Conservation (phyloP, 768 basidiomycete genomes). For the Bullera alba region DNA sequence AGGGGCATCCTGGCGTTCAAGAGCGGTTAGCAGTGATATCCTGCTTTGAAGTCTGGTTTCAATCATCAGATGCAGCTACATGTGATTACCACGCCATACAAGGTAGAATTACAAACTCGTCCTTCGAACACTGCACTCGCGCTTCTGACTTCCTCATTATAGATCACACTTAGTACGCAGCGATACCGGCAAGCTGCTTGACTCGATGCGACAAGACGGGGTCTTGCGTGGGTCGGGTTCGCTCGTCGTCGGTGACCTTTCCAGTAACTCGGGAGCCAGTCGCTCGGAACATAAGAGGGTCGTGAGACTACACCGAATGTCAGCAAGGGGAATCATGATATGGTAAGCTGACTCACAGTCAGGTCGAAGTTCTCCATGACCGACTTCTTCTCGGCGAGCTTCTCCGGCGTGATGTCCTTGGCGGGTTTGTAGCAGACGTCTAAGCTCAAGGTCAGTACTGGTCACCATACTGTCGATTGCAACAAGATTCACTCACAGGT, state of each 20-base stretch:
- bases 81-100: not conserved
- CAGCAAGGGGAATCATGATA: not conserved
- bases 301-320: conserved; percentile 21
- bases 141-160: too few species aligned
- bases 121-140: too few species aligned
- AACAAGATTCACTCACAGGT: conserved; percentile 32
- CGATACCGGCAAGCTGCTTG: not conserved
- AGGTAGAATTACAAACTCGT: too few species aligned
- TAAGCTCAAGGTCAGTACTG: conserved; percentile 6
- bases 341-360: conserved; percentile 19
- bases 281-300: conserved; percentile 26
- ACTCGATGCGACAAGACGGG: not conserved
- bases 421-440: conserved; percentile 45
- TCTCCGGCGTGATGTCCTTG: conserved; percentile 19
- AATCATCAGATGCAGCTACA: not conserved
- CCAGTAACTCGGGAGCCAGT: conserved; percentile 14
- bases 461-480: not conserved
- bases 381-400: conserved; percentile 18
- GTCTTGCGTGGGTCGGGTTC: not conserved
- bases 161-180: not conserved
- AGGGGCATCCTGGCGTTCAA: conserved; percentile 3
- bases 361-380: conserved; percentile 18
- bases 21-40: not conserved
- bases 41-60: not conserved
- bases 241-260: conserved; percentile 12